A percentile compares a stretch with the other conserved stretches of the same genome.
These are phyloP conservation scores for Verticillium zaregamsianum DNA, from an alignment of 2,329 filamentous ascomycete genomes.

Conservation along the genomic window DNA sequence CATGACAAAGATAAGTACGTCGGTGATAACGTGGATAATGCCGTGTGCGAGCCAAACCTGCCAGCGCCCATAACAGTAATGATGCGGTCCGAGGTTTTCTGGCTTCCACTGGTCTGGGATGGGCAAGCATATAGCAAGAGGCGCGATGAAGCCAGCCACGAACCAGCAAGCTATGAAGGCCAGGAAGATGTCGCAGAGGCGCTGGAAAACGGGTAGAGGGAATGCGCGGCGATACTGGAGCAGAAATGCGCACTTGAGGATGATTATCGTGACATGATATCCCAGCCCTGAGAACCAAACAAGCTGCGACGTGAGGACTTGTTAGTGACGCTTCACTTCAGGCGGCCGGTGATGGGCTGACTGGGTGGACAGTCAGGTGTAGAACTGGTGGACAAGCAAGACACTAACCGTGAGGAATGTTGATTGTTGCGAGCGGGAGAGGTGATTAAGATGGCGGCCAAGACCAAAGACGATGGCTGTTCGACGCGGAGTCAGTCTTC, in stretches of 20 bases:
- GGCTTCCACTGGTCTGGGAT: not conserved
- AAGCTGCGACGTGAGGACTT: not conserved
- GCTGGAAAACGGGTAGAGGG: slow-evolving; percentile 6
- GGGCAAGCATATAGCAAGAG: not conserved
- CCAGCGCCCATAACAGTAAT: slow-evolving; percentile 5
- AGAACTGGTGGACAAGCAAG: not conserved
- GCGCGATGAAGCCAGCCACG: slow-evolving; percentile 5
- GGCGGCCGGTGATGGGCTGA: not conserved
- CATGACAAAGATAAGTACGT: slow-evolving; percentile 13
- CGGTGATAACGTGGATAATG: slow-evolving; percentile 11
- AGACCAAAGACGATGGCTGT: not conserved
- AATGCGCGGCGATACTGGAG: slow-evolving; percentile 32
- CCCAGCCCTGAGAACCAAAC: not conserved
- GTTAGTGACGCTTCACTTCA: not conserved
- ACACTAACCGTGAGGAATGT: not conserved
- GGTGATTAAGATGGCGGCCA: not conserved
- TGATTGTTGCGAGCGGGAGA: not conserved
- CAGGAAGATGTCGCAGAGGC: slow-evolving; percentile 10
- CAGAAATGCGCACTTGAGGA: slow-evolving; percentile 30
- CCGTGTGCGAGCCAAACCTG: slow-evolving; percentile 5
- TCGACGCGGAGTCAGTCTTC: not conserved
- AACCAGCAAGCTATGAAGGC: slow-evolving; percentile 9
- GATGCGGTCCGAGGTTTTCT: not conserved
- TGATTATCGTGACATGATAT: slow-evolving; percentile 23
- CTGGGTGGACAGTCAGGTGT: not conserved